Percentiles rank a stretch among this genome's conserved stretches.
Evolutionary conservation across 345 rosid genomes (phyloP).

Genomic region (Pugionium cornutum): DNA sequence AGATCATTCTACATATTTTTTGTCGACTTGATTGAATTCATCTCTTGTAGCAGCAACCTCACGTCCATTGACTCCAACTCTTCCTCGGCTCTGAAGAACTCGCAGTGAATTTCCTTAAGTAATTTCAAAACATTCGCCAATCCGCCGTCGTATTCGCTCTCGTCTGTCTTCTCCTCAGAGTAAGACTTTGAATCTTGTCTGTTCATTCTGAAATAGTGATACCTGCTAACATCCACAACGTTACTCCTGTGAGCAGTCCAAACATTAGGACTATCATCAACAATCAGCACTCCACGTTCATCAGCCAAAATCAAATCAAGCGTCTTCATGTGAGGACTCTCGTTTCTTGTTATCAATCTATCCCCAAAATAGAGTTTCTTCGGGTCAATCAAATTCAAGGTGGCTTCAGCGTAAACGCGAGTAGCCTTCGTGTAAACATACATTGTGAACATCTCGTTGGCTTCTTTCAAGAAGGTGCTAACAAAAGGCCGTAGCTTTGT

Average conservation of each 20-base stretch:
- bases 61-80: constrained; percentile 26
- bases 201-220: constrained; percentile 53
- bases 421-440: constrained; percentile 28
- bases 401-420: background rate
- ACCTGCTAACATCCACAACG: constrained; percentile 37
- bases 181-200: constrained; percentile 30
- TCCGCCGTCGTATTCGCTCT: constrained; percentile 42
- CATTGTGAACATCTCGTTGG: constrained; percentile 22
- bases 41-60: constrained; percentile 25
- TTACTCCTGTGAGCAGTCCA: constrained; percentile 29
- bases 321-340: constrained; percentile 18
- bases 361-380: constrained; percentile 7
- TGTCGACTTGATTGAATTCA: background rate
- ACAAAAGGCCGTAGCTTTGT: constrained; percentile 23
- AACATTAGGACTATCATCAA: constrained; percentile 21
- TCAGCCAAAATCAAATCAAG: constrained; percentile 35
- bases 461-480: constrained; percentile 18
- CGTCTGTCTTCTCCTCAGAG: constrained; percentile 51
- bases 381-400: constrained; percentile 32
- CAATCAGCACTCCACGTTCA: constrained; percentile 24
- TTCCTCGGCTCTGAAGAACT: constrained; percentile 21
- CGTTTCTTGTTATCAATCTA: constrained; percentile 26
- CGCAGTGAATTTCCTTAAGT: constrained; percentile 17
- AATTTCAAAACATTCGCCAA: constrained; percentile 47
- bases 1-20: background rate